phyloP scores from a whole-genome alignment of 306 rosid genomes.

The Prunus campanulata region DNA sequence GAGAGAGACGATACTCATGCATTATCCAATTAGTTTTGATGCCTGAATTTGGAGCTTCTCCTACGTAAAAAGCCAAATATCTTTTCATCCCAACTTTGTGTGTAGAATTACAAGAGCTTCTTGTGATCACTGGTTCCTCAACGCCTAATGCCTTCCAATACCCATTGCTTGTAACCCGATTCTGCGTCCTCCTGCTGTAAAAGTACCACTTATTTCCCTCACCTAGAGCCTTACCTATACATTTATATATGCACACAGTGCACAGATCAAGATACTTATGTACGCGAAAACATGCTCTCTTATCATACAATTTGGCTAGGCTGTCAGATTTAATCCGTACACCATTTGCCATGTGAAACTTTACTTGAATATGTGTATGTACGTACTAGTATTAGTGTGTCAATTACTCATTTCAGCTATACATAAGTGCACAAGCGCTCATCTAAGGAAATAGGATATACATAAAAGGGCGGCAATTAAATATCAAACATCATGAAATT shows the following conservation, averaged over 20 bases:
- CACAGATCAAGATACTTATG: background rate
- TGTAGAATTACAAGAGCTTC: slow-evolving; percentile 23
- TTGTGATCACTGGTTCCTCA: slow-evolving; percentile 61
- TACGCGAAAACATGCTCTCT: background rate
- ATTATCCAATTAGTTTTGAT: slow-evolving; percentile 80
- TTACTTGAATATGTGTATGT: no score
- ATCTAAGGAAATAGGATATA: no score
- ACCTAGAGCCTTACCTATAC: slow-evolving; percentile 78
- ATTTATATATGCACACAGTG: background rate
- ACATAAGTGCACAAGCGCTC: no score
- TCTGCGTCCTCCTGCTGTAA: slow-evolving; percentile 77
- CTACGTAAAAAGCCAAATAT: slow-evolving; percentile 53
- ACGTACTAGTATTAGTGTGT: background rate
- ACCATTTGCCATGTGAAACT: no score
- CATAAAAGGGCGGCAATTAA: no score
- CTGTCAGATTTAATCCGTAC: no score
- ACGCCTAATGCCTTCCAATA: slow-evolving; percentile 70
- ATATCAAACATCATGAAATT: no score
- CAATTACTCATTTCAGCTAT: no score
- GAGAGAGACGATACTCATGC: slow-evolving; percentile 76
- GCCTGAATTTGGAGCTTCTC: slow-evolving; percentile 48
- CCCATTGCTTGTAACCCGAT: slow-evolving; percentile 55
- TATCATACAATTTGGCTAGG: no score
- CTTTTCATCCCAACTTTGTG: slow-evolving; percentile 73
- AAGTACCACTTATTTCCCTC: slow-evolving; percentile 92